Evolutionary conservation across 2,329 filamentous ascomycete species (phyloP).

Genomic region (Furcasterigmium furcatum): DNA sequence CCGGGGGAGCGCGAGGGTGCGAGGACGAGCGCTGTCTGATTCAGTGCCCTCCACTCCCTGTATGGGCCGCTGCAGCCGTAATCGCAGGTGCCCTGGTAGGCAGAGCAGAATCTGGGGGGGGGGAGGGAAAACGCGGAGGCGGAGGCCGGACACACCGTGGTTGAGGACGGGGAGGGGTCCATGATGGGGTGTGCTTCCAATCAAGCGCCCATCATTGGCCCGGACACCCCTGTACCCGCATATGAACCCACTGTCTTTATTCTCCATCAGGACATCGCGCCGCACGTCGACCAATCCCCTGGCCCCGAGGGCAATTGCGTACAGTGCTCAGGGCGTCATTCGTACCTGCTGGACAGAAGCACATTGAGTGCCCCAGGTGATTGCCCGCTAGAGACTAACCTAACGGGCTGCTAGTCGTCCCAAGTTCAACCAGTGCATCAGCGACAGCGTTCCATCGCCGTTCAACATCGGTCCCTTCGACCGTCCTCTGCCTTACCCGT

Average conservation of each 20-base stretch:
- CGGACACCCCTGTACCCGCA: background rate
- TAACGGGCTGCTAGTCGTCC: too few species aligned
- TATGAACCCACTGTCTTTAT: background rate
- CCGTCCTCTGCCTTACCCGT: too few species aligned
- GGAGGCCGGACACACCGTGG: background rate
- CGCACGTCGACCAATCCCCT: background rate
- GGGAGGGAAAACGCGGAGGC: background rate
- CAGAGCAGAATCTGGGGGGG: background rate
- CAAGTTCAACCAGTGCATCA: too few species aligned
- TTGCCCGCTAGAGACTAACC: too few species aligned
- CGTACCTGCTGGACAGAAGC: too few species aligned
- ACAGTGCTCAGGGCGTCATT: background rate
- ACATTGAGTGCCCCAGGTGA: too few species aligned
- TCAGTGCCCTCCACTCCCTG: background rate
- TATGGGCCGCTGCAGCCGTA: background rate
- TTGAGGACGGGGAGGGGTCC: background rate
- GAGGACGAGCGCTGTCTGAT: background rate
- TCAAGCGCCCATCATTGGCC: background rate
- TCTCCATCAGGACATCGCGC: background rate
- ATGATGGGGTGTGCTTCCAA: slow-evolving; percentile 1
- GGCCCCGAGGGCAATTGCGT: background rate
- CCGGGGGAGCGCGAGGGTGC: background rate
- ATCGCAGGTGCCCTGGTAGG: background rate
- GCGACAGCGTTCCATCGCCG: too few species aligned
- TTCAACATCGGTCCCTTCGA: too few species aligned